Percentiles rank a stretch among this genome's conserved stretches.
These are phyloP conservation scores for Coelastrella sp. DNA, from an alignment of 139 green algal genomes.

Conservation along the genomic window DNA sequence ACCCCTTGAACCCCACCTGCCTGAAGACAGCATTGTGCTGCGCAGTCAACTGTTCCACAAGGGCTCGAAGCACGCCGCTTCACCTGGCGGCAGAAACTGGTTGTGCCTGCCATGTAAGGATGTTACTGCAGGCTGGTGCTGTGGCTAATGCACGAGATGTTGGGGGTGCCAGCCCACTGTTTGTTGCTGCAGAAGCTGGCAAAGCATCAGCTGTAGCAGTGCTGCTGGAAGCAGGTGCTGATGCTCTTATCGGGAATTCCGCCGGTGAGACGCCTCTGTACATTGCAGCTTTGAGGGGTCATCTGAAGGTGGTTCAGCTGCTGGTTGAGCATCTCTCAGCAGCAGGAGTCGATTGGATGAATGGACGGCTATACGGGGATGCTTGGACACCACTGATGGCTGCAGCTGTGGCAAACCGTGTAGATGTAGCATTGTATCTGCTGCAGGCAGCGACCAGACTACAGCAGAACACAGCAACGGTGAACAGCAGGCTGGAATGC, in stretches of 20 bases:
- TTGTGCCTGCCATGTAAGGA: neutral
- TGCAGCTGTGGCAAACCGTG: constrained; percentile 76
- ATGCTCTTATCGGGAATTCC: constrained; percentile 53
- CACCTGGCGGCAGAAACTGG: constrained; percentile 74
- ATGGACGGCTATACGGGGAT: constrained; percentile 76
- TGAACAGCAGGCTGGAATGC: too few species aligned
- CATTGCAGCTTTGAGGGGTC: constrained; percentile 86
- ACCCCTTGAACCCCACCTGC: neutral
- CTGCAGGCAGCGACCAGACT: constrained; percentile 52
- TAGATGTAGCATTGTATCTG: constrained; percentile 62
- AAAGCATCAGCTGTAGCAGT: constrained; percentile 13
- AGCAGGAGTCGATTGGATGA: constrained; percentile 72
- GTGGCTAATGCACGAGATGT: neutral
- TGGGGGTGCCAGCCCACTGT: constrained; percentile 74
- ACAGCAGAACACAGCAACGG: neutral
- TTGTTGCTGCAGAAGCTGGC: constrained; percentile 71
- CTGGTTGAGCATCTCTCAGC: constrained; percentile 72
- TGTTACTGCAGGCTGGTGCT: constrained; percentile 38
- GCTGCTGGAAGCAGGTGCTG: constrained; percentile 74
- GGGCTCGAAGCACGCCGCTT: constrained; percentile 70
- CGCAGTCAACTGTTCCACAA: constrained; percentile 77
- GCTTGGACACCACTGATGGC: constrained; percentile 93
- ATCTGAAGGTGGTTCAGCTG: constrained; percentile 69
- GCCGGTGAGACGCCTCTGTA: constrained; percentile 86
- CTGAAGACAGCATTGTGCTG: constrained; percentile 57